Percentiles rank a stretch among this genome's conserved stretches.
Conservation (phyloP, 176 grass and related monocot genomes). For the Zizania latifolia region DNA sequence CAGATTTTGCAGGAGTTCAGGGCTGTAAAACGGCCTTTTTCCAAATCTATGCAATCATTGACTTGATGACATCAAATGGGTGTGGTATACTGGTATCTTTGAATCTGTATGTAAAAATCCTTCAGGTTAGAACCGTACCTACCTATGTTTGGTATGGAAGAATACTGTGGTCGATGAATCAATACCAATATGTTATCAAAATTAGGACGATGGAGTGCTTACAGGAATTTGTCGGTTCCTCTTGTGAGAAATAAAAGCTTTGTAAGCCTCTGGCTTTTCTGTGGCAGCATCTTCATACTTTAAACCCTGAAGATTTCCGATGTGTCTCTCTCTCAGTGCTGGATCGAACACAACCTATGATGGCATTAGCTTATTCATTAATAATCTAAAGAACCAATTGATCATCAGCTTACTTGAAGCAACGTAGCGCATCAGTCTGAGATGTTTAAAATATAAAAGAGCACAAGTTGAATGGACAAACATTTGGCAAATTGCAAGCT, state of each 20-base stretch:
- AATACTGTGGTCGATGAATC: not conserved
- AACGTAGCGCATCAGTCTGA: not conserved
- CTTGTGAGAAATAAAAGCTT: conserved; percentile 25
- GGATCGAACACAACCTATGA: conserved; percentile 39
- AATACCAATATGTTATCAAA: not conserved
- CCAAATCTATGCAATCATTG: not conserved
- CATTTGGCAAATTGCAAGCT: conserved; percentile 36
- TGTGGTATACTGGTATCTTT: not conserved
- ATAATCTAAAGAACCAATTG: too few species aligned
- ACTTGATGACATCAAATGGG: not conserved
- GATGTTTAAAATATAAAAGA: too few species aligned
- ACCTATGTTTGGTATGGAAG: not conserved
- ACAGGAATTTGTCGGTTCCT: conserved; percentile 61
- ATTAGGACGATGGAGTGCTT: conserved; percentile 5
- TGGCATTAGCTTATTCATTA: too few species aligned
- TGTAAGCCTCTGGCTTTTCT: conserved; percentile 45
- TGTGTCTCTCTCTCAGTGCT: conserved; percentile 58
- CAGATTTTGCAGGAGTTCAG: not conserved
- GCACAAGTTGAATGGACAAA: not conserved
- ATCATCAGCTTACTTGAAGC: conserved; percentile 31
- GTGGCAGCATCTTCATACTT: conserved; percentile 42
- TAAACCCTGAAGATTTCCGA: conserved; percentile 64
- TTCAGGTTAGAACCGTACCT: not conserved
- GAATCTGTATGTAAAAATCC: conserved; percentile 18
- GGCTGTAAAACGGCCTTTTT: not conserved